These are phyloP conservation scores for Clavulina sp. DNA, from an alignment of 768 basidiomycete genomes.

Conservation along the genomic window DNA sequence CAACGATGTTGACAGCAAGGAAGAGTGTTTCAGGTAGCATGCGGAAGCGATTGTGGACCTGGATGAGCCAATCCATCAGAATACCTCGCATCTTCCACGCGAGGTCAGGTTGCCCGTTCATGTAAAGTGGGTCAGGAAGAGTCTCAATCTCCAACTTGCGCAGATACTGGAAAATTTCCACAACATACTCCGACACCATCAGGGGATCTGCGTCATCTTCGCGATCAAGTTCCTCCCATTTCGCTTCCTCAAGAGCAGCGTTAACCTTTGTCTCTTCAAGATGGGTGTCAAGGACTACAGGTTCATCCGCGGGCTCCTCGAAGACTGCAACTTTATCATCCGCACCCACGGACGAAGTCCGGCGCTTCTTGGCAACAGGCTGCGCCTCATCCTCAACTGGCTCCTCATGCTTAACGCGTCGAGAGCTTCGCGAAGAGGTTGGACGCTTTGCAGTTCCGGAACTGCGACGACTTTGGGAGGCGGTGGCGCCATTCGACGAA, in stretches of 20 bases:
- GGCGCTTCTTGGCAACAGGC: constrained; percentile 54
- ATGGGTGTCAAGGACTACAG: constrained; percentile 15
- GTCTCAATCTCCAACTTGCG: constrained; percentile 63
- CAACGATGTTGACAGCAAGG: constrained; percentile 67
- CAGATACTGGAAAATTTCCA: constrained; percentile 86
- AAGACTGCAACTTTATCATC: constrained; percentile 18
- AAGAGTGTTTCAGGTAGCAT: constrained; percentile 84
- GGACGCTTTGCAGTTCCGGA: background rate
- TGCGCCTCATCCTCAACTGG: constrained; percentile 38
- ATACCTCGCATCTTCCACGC: constrained; percentile 82
- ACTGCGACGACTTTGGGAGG: background rate
- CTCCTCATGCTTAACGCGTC: constrained; percentile 11
- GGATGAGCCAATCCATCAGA: constrained; percentile 85
- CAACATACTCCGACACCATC: constrained; percentile 95
- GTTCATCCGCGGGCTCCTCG: constrained; percentile 17
- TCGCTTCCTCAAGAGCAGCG: constrained; percentile 30
- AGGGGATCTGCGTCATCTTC: constrained; percentile 87
- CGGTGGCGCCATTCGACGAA: background rate
- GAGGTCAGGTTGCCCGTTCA: constrained; percentile 65
- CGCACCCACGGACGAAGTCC: constrained; percentile 50
- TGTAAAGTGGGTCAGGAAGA: constrained; percentile 72
- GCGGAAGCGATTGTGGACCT: constrained; percentile 74
- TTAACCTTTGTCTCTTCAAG: constrained; percentile 22
- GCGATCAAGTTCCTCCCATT: constrained; percentile 87
- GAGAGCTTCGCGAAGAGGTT: background rate